These are phyloP conservation scores for Leucaena leucocephala DNA, from an alignment of 306 rosid genomes.

Conservation along the genomic window DNA sequence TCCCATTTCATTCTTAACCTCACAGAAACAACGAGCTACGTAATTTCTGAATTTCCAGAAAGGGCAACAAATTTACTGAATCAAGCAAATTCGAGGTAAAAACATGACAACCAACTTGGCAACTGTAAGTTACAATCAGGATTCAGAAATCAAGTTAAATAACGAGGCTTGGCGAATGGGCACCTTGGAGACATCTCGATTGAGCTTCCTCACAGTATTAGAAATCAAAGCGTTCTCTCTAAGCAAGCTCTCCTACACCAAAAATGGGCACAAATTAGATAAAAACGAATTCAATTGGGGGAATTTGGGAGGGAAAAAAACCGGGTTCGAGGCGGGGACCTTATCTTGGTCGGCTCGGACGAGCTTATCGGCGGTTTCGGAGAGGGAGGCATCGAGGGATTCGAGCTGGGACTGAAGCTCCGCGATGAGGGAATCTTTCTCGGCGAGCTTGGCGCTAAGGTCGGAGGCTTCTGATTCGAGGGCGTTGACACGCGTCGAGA, in stretches of 20 bases:
- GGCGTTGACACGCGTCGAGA: conserved; percentile 71
- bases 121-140: not conserved
- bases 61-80: not conserved
- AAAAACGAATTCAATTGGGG: not conserved
- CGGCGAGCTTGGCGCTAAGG: conserved; percentile 57
- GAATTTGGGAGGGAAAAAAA: not conserved
- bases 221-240: conserved; percentile 71
- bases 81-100: not conserved
- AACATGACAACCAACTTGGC: not conserved
- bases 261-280: not conserved
- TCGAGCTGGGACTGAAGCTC: conserved; percentile 69
- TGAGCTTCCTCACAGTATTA: conserved; percentile 72
- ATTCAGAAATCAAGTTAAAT: conserved; percentile 12
- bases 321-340: conserved; percentile 44
- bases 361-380: conserved; percentile 62
- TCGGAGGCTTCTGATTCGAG: conserved; percentile 62
- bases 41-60: not conserved
- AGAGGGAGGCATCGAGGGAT: conserved; percentile 58
- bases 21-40: not conserved
- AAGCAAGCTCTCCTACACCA: conserved; percentile 59
- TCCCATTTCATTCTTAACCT: conserved; percentile 13
- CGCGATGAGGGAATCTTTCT: conserved; percentile 55
- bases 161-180: not conserved
- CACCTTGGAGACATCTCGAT: conserved; percentile 92
- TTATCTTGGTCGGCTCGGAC: conserved; percentile 55